Evolutionary conservation across 768 basidiomycete genomes (phyloP).

Genomic region (Termitomyces sp.): DNA sequence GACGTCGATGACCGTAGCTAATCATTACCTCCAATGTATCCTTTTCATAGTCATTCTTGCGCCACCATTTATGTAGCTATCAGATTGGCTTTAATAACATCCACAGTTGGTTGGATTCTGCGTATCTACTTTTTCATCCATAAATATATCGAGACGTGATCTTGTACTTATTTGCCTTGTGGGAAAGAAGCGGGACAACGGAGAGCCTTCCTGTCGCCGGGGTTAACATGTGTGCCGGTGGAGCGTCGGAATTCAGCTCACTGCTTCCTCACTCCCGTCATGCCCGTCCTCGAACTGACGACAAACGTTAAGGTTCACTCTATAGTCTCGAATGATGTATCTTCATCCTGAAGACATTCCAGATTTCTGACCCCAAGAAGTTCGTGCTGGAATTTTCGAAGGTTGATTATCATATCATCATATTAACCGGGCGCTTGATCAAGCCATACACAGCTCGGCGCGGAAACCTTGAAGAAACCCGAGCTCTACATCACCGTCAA

Average conservation of each 20-base stretch:
- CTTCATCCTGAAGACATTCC: background rate
- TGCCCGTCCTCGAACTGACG: constrained; percentile 41
- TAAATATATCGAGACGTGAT: background rate
- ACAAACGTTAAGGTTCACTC: constrained; percentile 39
- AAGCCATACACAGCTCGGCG: constrained; percentile 38
- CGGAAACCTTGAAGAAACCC: constrained; percentile 51
- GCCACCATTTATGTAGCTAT: background rate
- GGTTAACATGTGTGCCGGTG: too few species aligned
- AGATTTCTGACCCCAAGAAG: constrained; percentile 35
- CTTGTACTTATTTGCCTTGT: background rate
- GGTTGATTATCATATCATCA: constrained; percentile 25
- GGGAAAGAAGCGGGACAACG: background rate
- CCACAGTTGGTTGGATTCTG: too few species aligned
- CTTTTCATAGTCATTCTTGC: background rate
- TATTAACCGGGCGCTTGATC: background rate
- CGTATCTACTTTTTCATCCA: background rate
- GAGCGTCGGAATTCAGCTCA: background rate
- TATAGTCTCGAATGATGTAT: background rate
- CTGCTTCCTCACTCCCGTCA: constrained; percentile 6
- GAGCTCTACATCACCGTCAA: constrained; percentile 51
- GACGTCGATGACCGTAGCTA: too few species aligned
- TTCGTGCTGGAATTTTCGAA: constrained; percentile 54
- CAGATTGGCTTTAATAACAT: background rate
- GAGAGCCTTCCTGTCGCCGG: background rate
- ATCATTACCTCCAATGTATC: background rate